Percentiles rank a stretch among this genome's conserved stretches.
Evolutionary conservation across 2,329 filamentous ascomycete genomes (phyloP).

Genomic region (Sarocladium oryzae): DNA sequence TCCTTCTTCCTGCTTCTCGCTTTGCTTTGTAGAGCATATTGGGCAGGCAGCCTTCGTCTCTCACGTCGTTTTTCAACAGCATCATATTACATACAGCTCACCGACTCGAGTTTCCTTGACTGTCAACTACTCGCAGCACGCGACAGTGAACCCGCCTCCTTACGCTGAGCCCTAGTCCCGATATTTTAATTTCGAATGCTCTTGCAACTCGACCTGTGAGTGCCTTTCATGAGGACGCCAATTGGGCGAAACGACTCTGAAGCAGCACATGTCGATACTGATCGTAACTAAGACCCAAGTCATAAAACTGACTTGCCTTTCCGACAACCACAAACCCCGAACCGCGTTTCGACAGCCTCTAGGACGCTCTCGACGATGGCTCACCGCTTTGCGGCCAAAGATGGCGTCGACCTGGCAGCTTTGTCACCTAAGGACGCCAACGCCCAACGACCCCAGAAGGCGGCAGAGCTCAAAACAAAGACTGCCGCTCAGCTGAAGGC

Average conservation of each 20-base stretch:
- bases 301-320: slow-evolving; percentile 1
- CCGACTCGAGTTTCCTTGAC: neutral
- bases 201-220: neutral
- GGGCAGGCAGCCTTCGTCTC: neutral
- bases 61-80: neutral
- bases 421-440: slow-evolving; percentile 60
- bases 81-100: neutral
- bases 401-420: slow-evolving; percentile 52
- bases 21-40: neutral
- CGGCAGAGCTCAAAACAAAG: slow-evolving; percentile 44
- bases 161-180: neutral
- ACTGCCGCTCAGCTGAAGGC: slow-evolving; percentile 47
- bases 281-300: neutral
- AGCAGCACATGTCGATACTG: neutral
- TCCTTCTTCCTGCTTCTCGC: slow-evolving; percentile 1
- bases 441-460: slow-evolving; percentile 41
- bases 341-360: neutral
- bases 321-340: neutral
- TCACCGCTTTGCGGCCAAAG: slow-evolving; percentile 42
- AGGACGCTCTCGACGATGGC: slow-evolving; percentile 29
- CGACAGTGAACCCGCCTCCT: neutral
- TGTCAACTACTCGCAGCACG: neutral
- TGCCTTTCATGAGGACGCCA: neutral
- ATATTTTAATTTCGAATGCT: neutral
- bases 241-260: too few species aligned